Percentiles rank a stretch among this genome's conserved stretches.
phyloP scores from a whole-genome alignment of 495 filamentous ascomycete species.

The Aspergillus sparsus region DNA sequence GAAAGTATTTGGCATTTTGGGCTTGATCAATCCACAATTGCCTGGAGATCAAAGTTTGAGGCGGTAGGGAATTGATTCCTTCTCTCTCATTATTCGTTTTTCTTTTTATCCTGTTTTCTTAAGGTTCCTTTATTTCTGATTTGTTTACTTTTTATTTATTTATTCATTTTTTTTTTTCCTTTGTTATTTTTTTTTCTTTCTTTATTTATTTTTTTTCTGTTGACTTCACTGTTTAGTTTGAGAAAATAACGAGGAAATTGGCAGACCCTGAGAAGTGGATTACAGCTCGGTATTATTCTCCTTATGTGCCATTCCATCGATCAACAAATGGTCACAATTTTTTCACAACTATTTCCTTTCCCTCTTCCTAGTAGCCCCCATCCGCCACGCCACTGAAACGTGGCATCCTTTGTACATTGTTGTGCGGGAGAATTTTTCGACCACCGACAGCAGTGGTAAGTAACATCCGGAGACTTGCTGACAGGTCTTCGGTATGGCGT shows the following conservation, averaged over 20 bases:
- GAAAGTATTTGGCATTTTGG: background rate
- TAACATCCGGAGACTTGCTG: constrained; percentile 24
- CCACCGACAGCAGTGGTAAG: constrained; percentile 12
- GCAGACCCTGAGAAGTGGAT: constrained; percentile 18
- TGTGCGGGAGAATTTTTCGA: constrained; percentile 16
- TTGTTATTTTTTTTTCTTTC: no score
- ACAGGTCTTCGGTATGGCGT: constrained; percentile 21
- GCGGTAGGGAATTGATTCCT: constrained; percentile 10
- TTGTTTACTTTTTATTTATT: no score
- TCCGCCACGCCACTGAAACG: constrained; percentile 22
- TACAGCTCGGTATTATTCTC: constrained; percentile 13
- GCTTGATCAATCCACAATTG: background rate
- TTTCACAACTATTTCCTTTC: background rate
- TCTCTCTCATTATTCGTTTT: no score
- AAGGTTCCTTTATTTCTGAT: no score
- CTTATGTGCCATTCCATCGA: constrained; percentile 15
- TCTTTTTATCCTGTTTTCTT: no score
- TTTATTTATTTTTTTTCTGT: no score
- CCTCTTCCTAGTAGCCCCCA: constrained; percentile 14
- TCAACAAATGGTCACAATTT: constrained; percentile 12
- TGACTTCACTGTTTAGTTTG: constrained; percentile 4
- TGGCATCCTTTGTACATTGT: constrained; percentile 20
- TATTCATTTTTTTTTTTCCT: no score
- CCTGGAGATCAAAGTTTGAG: constrained; percentile 1
- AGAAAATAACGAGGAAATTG: constrained; percentile 16